phyloP scores from a whole-genome alignment of 495 filamentous ascomycete species.

The Penicillium antarcticum region DNA sequence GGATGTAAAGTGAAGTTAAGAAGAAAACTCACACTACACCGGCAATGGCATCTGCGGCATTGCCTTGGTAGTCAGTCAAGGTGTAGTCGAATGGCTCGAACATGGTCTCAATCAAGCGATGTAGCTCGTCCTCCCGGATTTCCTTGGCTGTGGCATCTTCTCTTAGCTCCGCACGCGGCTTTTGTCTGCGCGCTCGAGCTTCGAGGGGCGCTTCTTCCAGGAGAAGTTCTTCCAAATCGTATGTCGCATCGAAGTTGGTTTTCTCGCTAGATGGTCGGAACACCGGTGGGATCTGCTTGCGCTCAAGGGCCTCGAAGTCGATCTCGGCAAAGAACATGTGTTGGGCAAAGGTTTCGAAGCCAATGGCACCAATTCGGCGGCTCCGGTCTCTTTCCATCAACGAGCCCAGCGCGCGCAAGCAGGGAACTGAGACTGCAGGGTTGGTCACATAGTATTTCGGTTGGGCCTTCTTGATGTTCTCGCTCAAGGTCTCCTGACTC shows the following conservation, averaged over 20 bases:
- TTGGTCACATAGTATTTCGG: conserved; percentile 87
- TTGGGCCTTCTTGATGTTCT: conserved; percentile 75
- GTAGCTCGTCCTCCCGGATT: conserved; percentile 89
- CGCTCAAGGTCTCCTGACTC: conserved; percentile 73
- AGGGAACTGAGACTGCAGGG: conserved; percentile 80
- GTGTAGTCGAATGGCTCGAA: conserved; percentile 98
- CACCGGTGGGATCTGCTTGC: conserved; percentile 86
- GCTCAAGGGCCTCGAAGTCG: conserved; percentile 81
- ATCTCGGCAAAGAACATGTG: conserved; percentile 86
- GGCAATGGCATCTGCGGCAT: conserved; percentile 42
- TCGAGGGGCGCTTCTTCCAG: conserved; percentile 95
- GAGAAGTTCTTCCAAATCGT: conserved; percentile 91
- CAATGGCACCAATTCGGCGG: conserved; percentile 73
- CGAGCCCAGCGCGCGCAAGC: conserved; percentile 79
- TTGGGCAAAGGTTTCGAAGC: conserved; percentile 76
- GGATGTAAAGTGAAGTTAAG: neutral
- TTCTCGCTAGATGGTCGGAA: conserved; percentile 94
- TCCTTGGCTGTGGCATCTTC: conserved; percentile 96
- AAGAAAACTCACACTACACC: conserved; percentile 29
- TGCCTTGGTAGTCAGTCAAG: conserved; percentile 54
- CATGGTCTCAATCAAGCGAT: conserved; percentile 89
- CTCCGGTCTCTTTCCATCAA: conserved; percentile 77
- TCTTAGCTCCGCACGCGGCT: conserved; percentile 84
- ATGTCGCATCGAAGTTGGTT: conserved; percentile 98
- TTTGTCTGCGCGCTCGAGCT: conserved; percentile 86